Evolutionary conservation across 164 flowering plant genomes (phyloP).

Genomic region (Vitis rupestris): DNA sequence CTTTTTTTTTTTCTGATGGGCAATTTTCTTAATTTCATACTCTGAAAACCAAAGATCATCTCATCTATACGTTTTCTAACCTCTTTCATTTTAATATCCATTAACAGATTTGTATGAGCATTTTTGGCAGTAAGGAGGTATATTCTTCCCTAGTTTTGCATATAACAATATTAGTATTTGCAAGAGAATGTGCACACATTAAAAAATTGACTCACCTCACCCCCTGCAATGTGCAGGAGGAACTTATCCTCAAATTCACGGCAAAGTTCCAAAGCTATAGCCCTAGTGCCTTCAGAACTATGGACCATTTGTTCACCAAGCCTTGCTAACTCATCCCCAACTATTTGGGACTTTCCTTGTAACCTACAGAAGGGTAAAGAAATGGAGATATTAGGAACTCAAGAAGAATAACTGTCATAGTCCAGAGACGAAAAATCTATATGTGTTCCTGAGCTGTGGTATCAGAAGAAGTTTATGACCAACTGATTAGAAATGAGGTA

Average conservation of each 20-base stretch:
- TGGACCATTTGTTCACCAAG: slow-evolving; percentile 91
- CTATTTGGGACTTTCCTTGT: slow-evolving; percentile 91
- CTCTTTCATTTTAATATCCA: no score
- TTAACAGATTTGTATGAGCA: no score
- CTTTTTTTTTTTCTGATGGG: no score
- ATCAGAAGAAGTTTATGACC: neutral
- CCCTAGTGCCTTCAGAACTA: slow-evolving; percentile 90
- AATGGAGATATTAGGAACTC: no score
- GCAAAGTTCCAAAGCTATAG: slow-evolving; percentile 94
- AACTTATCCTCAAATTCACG: slow-evolving; percentile 99
- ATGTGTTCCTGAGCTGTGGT: neutral
- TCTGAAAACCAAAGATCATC: no score
- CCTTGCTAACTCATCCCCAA: slow-evolving; percentile 77
- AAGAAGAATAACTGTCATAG: neutral
- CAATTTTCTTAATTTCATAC: no score
- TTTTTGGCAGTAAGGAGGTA: no score
- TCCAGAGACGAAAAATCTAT: neutral
- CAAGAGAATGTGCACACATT: neutral
- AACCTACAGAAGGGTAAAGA: slow-evolving; percentile 42
- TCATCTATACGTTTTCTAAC: no score
- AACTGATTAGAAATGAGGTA: neutral
- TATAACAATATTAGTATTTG: no score
- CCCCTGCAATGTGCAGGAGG: slow-evolving; percentile 84
- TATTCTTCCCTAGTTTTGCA: no score
- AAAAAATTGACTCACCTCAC: slow-evolving; percentile 66